Percentiles rank a stretch among this genome's conserved stretches.
These are phyloP conservation scores for Leccinum subrobustum DNA, from an alignment of 1,284 basidiomycete species.

Conservation along the genomic window DNA sequence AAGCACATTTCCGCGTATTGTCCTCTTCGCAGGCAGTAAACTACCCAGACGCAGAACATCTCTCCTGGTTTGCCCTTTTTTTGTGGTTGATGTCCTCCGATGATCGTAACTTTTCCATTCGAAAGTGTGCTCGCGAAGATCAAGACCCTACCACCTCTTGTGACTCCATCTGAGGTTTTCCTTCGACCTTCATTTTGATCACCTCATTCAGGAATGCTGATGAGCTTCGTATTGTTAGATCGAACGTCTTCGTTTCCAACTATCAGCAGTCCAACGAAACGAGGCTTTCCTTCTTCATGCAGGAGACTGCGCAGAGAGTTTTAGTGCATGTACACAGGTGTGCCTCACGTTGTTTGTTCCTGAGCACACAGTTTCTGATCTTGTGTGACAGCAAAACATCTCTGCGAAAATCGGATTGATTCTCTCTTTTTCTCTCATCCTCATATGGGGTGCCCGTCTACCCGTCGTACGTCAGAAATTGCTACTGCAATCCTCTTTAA, in stretches of 20 bases:
- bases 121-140: conserved; percentile 79
- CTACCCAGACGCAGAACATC: conserved; percentile 37
- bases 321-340: conserved; percentile 87
- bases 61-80: conserved; percentile 30
- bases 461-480: conserved; percentile 62
- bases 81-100: neutral
- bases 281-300: conserved; percentile 95
- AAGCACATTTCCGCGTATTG: conserved; percentile 12
- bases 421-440: conserved; percentile 91
- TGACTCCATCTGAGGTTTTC: conserved; percentile 83
- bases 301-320: conserved; percentile 96
- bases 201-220: conserved; percentile 10
- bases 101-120: neutral
- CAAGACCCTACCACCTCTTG: conserved; percentile 77
- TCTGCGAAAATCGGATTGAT: conserved; percentile 93
- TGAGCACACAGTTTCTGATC: neutral
- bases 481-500: neutral
- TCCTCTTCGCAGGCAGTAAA: conserved; percentile 28
- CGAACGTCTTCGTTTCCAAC: conserved; percentile 79
- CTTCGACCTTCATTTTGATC: neutral
- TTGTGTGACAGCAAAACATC: conserved; percentile 75
- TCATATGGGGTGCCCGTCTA: conserved; percentile 89
- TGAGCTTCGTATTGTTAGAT: conserved; percentile 51
- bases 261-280: conserved; percentile 79
- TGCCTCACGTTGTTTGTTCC: neutral